phyloP scores from a whole-genome alignment of 805 yeast species.

The Yarrowia osloensis region DNA sequence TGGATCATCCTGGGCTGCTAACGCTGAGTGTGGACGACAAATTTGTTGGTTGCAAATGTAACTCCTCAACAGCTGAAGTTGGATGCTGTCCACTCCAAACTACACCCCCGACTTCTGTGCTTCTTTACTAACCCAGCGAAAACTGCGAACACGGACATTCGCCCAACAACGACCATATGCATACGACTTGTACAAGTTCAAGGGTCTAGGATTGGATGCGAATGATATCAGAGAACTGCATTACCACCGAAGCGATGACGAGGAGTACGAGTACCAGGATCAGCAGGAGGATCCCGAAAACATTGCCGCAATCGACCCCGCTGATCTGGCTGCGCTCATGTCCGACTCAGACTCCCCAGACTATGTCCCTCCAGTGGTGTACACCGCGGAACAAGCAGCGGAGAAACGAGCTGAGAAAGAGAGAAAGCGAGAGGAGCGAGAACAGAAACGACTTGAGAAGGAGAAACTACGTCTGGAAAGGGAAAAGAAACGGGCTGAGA shows the following conservation, averaged over 20 bases:
- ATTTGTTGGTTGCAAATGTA: too few species aligned
- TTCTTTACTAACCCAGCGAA: neutral
- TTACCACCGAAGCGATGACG: neutral
- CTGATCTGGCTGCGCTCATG: conserved; percentile 11
- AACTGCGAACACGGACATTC: conserved; percentile 7
- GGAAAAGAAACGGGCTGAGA: neutral
- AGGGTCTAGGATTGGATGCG: conserved; percentile 5
- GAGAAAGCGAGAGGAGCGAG: neutral
- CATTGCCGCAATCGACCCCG: neutral
- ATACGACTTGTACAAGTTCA: neutral
- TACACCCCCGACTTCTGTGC: too few species aligned
- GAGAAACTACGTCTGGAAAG: neutral
- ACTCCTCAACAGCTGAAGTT: too few species aligned
- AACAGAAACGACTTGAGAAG: neutral
- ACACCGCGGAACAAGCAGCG: neutral
- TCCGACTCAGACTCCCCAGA: neutral
- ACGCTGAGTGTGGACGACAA: too few species aligned
- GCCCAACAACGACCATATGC: conserved; percentile 15
- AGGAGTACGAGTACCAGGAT: conserved; percentile 22
- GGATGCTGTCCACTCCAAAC: too few species aligned
- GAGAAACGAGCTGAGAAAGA: neutral
- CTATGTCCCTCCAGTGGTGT: neutral
- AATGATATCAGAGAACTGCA: conserved; percentile 13
- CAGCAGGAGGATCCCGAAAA: conserved; percentile 12
- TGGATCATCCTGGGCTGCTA: too few species aligned